These are phyloP conservation scores for Erodium maritimum DNA, from an alignment of 345 rosid species.

Conservation along the genomic window DNA sequence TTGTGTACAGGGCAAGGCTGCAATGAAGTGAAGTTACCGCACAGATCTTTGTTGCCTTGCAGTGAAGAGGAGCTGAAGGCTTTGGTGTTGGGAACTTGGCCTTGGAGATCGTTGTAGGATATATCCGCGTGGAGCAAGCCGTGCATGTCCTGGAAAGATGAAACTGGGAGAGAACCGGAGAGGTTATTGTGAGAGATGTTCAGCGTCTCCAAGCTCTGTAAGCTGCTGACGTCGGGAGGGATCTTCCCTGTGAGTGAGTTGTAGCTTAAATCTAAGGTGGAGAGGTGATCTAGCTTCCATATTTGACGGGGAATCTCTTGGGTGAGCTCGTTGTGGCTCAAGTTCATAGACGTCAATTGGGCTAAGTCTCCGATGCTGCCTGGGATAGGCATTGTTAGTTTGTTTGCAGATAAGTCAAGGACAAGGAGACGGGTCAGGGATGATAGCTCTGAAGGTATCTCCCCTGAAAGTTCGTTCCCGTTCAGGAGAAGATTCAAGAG, in stretches of 20 bases:
- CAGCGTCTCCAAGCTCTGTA: constrained; percentile 2
- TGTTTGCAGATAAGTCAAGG: constrained; percentile 23
- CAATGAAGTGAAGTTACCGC: constrained; percentile 15
- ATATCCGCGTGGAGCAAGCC: constrained; percentile 15
- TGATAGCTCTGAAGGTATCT: constrained; percentile 12
- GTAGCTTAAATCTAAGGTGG: constrained; percentile 18
- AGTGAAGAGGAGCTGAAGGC: constrained; percentile 14
- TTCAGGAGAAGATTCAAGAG: constrained; percentile 1
- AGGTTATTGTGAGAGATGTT: constrained; percentile 23
- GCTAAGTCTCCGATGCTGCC: neutral
- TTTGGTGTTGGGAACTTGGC: constrained; percentile 20
- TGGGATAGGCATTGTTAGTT: constrained; percentile 11
- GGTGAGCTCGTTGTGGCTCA: constrained; percentile 25
- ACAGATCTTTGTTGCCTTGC: constrained; percentile 16
- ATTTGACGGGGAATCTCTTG: constrained; percentile 13
- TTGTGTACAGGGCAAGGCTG: constrained; percentile 5
- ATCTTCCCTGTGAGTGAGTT: constrained; percentile 20
- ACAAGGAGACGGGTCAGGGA: constrained; percentile 5
- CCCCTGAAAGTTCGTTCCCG: constrained; percentile 10
- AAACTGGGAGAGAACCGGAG: constrained; percentile 17
- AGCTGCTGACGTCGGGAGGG: constrained; percentile 1
- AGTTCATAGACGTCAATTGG: constrained; percentile 9
- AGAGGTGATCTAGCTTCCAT: neutral
- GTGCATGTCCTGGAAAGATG: neutral
- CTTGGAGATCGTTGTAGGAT: constrained; percentile 21